Conservation (phyloP, 106 monocot genomes). For the Xerophyta viscosa region DNA sequence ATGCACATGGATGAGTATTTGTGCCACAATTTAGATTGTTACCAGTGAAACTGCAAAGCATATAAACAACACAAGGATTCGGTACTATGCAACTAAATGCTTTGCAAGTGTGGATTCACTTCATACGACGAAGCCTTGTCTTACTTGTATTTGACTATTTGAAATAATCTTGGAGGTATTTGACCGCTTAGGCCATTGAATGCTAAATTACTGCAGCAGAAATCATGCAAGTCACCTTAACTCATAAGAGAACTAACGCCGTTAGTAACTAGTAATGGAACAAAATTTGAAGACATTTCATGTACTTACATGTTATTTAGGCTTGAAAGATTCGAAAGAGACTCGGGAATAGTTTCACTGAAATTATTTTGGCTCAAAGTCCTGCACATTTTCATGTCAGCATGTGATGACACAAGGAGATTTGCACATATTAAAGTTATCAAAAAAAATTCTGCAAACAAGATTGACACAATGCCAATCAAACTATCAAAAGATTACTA, state of each 20-base stretch:
- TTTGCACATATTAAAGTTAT: constrained; percentile 1
- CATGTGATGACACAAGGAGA: not conserved
- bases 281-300: not conserved
- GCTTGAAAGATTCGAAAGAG: constrained; percentile 53
- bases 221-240: no score
- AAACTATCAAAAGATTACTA: constrained; percentile 4
- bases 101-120: no score
- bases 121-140: no score
- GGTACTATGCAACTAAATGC: no score
- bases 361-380: constrained; percentile 75
- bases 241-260: no score
- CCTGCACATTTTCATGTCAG: constrained; percentile 24
- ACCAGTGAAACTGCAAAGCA: constrained; percentile 64
- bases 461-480: no score
- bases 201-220: constrained; percentile 68
- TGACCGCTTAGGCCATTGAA: constrained; percentile 61
- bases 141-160: constrained; percentile 75
- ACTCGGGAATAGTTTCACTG: constrained; percentile 65
- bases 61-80: not conserved
- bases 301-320: constrained; percentile 67
- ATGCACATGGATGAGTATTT: constrained; percentile 39
- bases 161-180: constrained; percentile 54
- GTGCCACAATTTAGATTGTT: constrained; percentile 71
- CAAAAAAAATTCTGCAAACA: no score
- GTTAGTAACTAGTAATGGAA: no score